phyloP scores from a whole-genome alignment of 257 asterid species.

The Sherardia arvensis region DNA sequence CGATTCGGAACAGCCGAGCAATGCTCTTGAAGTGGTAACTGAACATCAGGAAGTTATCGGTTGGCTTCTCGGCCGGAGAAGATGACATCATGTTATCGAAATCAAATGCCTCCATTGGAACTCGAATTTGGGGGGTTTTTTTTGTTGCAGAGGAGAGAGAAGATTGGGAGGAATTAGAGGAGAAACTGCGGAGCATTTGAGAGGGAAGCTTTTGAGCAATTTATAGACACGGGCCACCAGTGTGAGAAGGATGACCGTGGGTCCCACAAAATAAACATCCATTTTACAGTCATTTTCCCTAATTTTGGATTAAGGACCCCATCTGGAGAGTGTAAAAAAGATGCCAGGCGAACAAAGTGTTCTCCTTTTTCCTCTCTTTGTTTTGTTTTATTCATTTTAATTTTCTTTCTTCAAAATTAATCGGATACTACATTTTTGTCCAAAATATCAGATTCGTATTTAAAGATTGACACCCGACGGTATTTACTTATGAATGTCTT shows the following conservation, averaged over 20 bases:
- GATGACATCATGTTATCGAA: slow-evolving; percentile 9
- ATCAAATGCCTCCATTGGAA: slow-evolving; percentile 24
- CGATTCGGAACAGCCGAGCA: slow-evolving; percentile 41
- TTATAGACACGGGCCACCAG: slow-evolving; percentile 10
- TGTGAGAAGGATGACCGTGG: not conserved
- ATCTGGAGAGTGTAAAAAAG: not conserved
- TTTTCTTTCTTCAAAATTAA: too few relatives aligned
- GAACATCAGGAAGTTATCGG: slow-evolving; percentile 7
- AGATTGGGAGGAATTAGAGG: not conserved
- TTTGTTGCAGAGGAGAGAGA: not conserved
- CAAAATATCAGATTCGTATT: not conserved
- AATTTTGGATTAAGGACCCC: not conserved
- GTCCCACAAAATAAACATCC: slow-evolving; percentile 7
- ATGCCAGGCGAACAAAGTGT: not conserved
- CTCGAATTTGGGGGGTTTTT: not conserved
- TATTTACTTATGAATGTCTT: too few relatives aligned
- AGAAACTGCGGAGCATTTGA: slow-evolving; percentile 12
- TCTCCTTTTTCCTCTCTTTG: not conserved
- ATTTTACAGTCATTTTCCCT: not conserved
- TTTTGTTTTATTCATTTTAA: not conserved
- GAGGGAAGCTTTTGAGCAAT: slow-evolving; percentile 8
- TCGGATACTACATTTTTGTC: not conserved
- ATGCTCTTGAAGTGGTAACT: slow-evolving; percentile 23
- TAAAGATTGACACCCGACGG: too few relatives aligned
- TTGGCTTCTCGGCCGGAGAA: slow-evolving; percentile 13